Evolutionary conservation across 345 rosid genomes (phyloP).

Genomic region (Eucalyptus cloeziana): DNA sequence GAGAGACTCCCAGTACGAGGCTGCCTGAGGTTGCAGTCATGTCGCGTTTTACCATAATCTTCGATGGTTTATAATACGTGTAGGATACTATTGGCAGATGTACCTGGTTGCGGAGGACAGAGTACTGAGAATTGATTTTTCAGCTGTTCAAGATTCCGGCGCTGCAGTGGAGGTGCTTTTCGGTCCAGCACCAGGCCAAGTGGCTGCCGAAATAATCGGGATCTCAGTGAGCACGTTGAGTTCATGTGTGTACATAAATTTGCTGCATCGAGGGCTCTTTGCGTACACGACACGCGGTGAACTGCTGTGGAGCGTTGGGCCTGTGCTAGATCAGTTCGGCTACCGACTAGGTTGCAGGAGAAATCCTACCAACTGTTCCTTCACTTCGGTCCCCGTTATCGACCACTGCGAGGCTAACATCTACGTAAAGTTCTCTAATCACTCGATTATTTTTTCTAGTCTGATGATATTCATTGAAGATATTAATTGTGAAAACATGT

Average conservation of each 20-base stretch:
- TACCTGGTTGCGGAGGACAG: conserved; percentile 68
- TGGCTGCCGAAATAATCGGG: conserved; percentile 37
- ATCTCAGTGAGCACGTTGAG: conserved; percentile 47
- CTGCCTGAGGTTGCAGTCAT: neutral
- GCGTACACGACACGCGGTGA: conserved; percentile 29
- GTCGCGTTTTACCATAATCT: neutral
- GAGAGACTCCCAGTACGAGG: neutral
- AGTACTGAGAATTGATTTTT: conserved; percentile 33
- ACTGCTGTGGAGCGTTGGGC: conserved; percentile 71
- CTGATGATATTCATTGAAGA: neutral
- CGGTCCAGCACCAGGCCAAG: conserved; percentile 37
- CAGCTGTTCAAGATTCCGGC: conserved; percentile 22
- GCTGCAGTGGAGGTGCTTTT: conserved; percentile 41
- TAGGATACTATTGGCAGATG: conserved; percentile 30
- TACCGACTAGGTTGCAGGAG: conserved; percentile 64
- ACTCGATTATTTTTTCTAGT: neutral
- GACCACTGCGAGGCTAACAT: conserved; percentile 70
- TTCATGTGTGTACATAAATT: conserved; percentile 48
- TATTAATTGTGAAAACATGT: neutral
- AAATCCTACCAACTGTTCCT: conserved; percentile 42
- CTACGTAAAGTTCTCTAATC: conserved; percentile 33
- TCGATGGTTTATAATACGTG: neutral
- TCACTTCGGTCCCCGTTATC: conserved; percentile 50
- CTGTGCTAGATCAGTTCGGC: conserved; percentile 39
- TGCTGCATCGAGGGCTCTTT: conserved; percentile 51